A percentile compares a stretch with the other conserved stretches of the same genome.
Conservation (phyloP, 768 basidiomycete species). For the Saitozyma podzolica region DNA sequence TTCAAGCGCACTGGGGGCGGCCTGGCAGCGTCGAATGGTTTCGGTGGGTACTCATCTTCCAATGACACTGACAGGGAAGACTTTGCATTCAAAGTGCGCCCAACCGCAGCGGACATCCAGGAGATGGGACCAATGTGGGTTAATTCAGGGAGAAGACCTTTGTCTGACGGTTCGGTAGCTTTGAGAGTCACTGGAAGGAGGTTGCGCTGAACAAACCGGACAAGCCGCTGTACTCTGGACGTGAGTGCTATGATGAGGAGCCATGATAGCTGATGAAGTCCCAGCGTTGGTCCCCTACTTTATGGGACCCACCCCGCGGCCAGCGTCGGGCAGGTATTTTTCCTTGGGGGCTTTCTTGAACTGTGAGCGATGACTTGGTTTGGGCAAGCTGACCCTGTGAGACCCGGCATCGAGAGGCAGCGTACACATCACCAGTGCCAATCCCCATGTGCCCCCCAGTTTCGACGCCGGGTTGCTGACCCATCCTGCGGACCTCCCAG, state of each 20-base stretch:
- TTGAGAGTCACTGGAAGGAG: constrained; percentile 14
- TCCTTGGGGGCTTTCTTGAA: constrained; percentile 16
- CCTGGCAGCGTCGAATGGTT: constrained; percentile 18
- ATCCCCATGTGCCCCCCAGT: constrained; percentile 20
- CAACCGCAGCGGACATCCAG: constrained; percentile 15
- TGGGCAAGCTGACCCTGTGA: neutral
- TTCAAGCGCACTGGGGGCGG: constrained; percentile 14
- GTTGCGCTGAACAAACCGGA: constrained; percentile 11
- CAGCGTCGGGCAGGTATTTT: constrained; percentile 12
- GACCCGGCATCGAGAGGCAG: constrained; percentile 23
- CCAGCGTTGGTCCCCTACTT: constrained; percentile 20
- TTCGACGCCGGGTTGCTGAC: constrained; percentile 22
- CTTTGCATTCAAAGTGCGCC: constrained; percentile 19
- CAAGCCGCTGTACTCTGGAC: constrained; percentile 17
- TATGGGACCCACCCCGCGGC: constrained; percentile 10
- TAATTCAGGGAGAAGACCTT: neutral
- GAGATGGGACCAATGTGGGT: constrained; percentile 15
- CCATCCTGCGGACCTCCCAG: constrained; percentile 24
- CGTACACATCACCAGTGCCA: constrained; percentile 23
- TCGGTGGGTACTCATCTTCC: neutral
- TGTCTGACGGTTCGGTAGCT: neutral
- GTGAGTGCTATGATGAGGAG: constrained; percentile 7
- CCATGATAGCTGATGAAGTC: neutral
- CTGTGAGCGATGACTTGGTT: constrained; percentile 5
- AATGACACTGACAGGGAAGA: constrained; percentile 10